Evolutionary conservation across 108 stramenopile genomes (phyloP).

Genomic region (Skeletonema menzelii): DNA sequence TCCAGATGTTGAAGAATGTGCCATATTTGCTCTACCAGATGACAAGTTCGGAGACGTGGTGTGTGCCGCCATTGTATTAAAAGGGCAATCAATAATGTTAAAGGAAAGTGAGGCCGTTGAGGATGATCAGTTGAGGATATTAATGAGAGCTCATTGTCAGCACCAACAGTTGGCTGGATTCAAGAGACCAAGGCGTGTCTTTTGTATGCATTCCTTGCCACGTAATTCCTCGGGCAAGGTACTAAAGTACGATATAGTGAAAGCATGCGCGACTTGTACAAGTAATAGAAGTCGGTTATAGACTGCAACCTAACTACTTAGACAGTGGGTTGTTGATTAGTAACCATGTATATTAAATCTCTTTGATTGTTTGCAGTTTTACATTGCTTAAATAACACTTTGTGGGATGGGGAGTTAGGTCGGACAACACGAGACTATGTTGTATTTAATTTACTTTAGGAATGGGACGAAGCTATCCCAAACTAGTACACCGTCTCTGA

Average conservation of each 20-base stretch:
- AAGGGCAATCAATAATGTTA: background rate
- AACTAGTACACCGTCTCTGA: background rate
- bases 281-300: constrained; percentile 10
- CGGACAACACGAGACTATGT: too few relatives aligned
- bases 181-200: constrained; percentile 67
- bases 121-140: constrained; percentile 1
- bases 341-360: background rate
- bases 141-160: constrained; percentile 53
- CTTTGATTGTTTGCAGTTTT: background rate
- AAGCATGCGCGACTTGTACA: constrained; percentile 7
- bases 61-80: constrained; percentile 62
- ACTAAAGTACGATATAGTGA: constrained; percentile 51
- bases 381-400: too few relatives aligned
- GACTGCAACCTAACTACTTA: background rate
- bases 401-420: too few relatives aligned
- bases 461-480: background rate
- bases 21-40: constrained; percentile 74
- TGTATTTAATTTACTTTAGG: background rate
- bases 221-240: constrained; percentile 81
- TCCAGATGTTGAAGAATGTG: constrained; percentile 56
- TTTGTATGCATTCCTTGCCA: constrained; percentile 56
- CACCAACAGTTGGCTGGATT: constrained; percentile 63
- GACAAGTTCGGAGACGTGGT: constrained; percentile 80
- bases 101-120: constrained; percentile 2
- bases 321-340: background rate